Base-by-base conservation (phyloP, 2,329 filamentous ascomycete genomes). In the Cercospora zeae-maydis region DNA sequence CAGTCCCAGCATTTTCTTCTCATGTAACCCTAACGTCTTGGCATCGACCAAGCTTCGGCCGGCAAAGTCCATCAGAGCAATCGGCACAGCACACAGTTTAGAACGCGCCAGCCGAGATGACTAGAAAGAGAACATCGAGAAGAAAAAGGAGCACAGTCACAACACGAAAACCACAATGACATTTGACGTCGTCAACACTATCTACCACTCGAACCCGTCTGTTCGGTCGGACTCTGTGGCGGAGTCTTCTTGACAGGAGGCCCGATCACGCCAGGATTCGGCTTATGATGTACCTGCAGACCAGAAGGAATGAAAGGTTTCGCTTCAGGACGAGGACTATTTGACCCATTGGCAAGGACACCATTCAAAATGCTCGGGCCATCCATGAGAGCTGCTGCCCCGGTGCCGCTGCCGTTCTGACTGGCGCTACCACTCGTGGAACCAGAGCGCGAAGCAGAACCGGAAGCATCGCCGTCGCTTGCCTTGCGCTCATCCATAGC, bases 321-420 rank as follows among this genome's bases (percentile, higher is more conserved):
- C 19, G 73, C 73, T 58, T 75, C 71, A 36, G 73, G 73, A 21
- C 71, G 66, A 39, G 73, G 73, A 55, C 71, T 74, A 58, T 73
- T 75, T 24, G 72, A 74, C 19, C 71, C 73, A 63, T 70, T 69
- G 24, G 66, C 62, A 52, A 55, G 66, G 3, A 52, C 42, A 14
- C 57, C 57, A 30, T 52, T 59, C 45, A 59, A 13, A 45, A 59
- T 51, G 45, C 57, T 51, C 53, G 68, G 68, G n/a, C 68, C 71
- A 54, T 67, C 71, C 36, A 66, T 62, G 45, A 67, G 36, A 53
- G 58, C 68, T 13, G 58, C 6, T 27, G 24, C 24, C 24, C 24
- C 63, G 14, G 57, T 65, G 45, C 63, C 65, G 49, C 58, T 66
- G 39, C 63, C 66, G 42, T 61, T 66, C 36, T 63, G 66, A 61